Conservation (phyloP, 2,329 filamentous ascomycete species). For the Tolypocladium ophioglossoides region DNA sequence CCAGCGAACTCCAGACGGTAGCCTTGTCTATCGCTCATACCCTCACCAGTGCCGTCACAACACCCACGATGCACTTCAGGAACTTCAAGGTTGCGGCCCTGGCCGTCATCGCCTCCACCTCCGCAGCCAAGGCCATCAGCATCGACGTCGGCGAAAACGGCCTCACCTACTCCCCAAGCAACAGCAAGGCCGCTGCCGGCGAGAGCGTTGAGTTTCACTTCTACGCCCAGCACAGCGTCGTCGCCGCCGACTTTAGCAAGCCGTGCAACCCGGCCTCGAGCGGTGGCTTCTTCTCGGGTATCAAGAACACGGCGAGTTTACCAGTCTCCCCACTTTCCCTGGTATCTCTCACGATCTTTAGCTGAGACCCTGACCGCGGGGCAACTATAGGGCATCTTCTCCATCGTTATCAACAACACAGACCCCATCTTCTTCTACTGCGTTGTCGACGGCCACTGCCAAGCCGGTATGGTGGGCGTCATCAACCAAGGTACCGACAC, state of each 20-base stretch:
- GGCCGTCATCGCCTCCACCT: background rate
- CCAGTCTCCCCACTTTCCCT: too few species aligned
- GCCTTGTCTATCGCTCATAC: background rate
- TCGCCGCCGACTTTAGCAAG: constrained; percentile 32
- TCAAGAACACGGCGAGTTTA: background rate
- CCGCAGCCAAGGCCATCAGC: constrained; percentile 11
- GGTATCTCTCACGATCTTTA: background rate
- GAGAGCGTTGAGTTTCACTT: constrained; percentile 45
- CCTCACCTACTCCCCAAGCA: constrained; percentile 32
- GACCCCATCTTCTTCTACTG: constrained; percentile 20
- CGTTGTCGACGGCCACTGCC: constrained; percentile 12
- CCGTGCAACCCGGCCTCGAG: constrained; percentile 30
- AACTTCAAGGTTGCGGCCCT: background rate
- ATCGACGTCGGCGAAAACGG: constrained; percentile 32
- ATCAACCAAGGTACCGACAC: constrained; percentile 13
- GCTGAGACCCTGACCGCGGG: background rate
- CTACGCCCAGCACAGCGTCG: constrained; percentile 38
- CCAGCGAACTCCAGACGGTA: background rate
- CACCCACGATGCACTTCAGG: background rate
- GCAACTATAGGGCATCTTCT: constrained; percentile 6
- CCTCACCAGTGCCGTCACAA: background rate
- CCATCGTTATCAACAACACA: constrained; percentile 14
- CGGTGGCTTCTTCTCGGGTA: constrained; percentile 9
- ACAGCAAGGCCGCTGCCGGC: constrained; percentile 30
- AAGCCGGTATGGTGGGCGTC: constrained; percentile 17